A percentile compares a stretch with the other conserved stretches of the same genome.
Evolutionary conservation across 495 filamentous ascomycete genomes (phyloP).

Genomic region (Aspergillus taichungensis): DNA sequence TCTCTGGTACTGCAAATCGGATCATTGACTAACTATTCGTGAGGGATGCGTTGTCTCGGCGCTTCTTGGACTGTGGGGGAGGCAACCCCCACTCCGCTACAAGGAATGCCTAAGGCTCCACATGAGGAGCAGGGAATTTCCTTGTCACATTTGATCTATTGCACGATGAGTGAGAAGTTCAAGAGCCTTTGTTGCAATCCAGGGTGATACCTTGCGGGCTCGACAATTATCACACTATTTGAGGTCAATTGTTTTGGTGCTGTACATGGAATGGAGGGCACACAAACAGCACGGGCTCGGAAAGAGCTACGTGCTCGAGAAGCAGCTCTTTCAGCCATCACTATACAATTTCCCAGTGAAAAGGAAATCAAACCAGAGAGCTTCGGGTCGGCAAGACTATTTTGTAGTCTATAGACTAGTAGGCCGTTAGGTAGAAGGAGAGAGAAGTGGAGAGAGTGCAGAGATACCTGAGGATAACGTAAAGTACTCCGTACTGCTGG

Average conservation of each 20-base stretch:
- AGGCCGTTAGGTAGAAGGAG: too few relatives aligned
- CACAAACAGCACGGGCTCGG: conserved; percentile 14
- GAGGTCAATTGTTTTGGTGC: not conserved
- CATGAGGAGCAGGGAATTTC: conserved; percentile 16
- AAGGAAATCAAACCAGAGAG: too few relatives aligned
- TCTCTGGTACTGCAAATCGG: not conserved
- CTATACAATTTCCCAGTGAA: too few relatives aligned
- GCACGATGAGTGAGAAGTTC: too few relatives aligned
- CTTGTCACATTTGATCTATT: conserved; percentile 21
- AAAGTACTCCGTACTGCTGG: too few relatives aligned
- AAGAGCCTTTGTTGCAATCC: not conserved
- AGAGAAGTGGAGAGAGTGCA: too few relatives aligned
- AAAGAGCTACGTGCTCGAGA: conserved; percentile 8
- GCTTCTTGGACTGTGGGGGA: not conserved
- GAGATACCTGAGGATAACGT: too few relatives aligned
- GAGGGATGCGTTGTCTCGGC: not conserved
- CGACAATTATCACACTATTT: conserved; percentile 22
- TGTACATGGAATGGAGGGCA: not conserved
- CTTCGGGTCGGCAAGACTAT: too few relatives aligned
- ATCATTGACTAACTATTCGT: conserved; percentile 10
- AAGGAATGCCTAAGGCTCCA: conserved; percentile 11
- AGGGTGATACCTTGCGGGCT: conserved; percentile 13
- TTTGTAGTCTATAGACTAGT: not conserved
- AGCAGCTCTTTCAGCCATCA: conserved; percentile 9
- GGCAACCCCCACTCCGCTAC: conserved; percentile 5